Conservation (phyloP, 2,329 filamentous ascomycete species). For the Penicillium sp. region DNA sequence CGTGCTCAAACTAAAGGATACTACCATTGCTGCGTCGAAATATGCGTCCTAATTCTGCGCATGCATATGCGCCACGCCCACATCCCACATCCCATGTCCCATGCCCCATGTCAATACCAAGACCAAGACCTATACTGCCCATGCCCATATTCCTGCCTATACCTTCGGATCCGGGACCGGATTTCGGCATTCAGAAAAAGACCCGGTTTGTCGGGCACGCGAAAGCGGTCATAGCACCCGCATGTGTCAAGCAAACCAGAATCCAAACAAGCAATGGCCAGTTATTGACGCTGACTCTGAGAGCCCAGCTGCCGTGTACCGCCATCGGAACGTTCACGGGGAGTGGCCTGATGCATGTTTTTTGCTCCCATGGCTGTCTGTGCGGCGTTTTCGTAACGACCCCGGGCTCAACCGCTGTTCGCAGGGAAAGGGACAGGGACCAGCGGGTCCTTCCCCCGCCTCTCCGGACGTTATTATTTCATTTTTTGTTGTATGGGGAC, state of each 20-base stretch:
- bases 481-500: background rate
- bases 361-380: constrained; percentile 6
- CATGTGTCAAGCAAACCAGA: background rate
- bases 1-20: background rate
- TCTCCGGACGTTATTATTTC: background rate
- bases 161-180: background rate
- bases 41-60: background rate
- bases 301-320: background rate
- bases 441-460: background rate
- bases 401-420: constrained; percentile 5
- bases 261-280: constrained; percentile 5
- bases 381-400: background rate
- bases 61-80: background rate
- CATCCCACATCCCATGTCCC: background rate
- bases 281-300: background rate
- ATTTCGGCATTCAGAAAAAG: constrained; percentile 5
- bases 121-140: background rate
- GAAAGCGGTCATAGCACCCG: constrained; percentile 6
- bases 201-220: constrained; percentile 1
- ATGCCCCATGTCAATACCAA: too few relatives aligned
- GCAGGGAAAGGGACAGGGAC: background rate
- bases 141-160: background rate
- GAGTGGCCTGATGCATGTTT: background rate
- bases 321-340: background rate
- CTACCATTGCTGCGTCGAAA: background rate